phyloP scores from a whole-genome alignment of 2,329 filamentous ascomycete genomes.

The Colletotrichum liriopes region DNA sequence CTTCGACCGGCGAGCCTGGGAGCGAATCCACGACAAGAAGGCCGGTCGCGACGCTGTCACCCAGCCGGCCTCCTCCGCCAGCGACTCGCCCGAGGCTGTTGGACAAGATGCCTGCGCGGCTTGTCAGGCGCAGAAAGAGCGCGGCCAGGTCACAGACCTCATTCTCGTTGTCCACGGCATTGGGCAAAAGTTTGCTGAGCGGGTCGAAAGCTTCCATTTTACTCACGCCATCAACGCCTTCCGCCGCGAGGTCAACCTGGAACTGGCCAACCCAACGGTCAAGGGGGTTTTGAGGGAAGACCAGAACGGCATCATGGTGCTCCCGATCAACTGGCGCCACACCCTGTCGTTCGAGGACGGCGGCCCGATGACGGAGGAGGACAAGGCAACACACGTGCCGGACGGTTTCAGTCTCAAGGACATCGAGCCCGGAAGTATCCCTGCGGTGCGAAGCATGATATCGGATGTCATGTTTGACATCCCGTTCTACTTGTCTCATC shows the following conservation, averaged over 20 bases:
- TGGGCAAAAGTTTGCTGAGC: constrained; percentile 94
- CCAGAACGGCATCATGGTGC: constrained; percentile 92
- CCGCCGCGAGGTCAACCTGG: constrained; percentile 86
- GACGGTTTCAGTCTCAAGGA: constrained; percentile 81
- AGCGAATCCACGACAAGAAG: constrained; percentile 74
- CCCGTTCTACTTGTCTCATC: constrained; percentile 96
- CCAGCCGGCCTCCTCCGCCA: constrained; percentile 44
- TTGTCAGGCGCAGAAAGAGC: constrained; percentile 75
- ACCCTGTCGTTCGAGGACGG: constrained; percentile 90
- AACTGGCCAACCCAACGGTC: constrained; percentile 82
- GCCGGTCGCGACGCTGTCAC: constrained; percentile 50
- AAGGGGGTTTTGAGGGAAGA: constrained; percentile 81
- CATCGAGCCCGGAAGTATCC: constrained; percentile 92
- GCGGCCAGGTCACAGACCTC: constrained; percentile 85
- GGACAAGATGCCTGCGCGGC: constrained; percentile 62
- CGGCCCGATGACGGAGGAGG: constrained; percentile 70
- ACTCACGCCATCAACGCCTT: constrained; percentile 96
- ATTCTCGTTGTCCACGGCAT: constrained; percentile 96
- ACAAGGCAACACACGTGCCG: constrained; percentile 67
- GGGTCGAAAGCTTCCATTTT: constrained; percentile 97
- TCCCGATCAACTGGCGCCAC: constrained; percentile 95
- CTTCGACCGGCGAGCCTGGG: constrained; percentile 85
- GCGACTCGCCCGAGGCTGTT: constrained; percentile 37
- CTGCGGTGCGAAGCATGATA: constrained; percentile 92
- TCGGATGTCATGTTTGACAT: constrained; percentile 99